Percentiles rank a stretch among this genome's conserved stretches.
Conservation (phyloP, 2,329 filamentous ascomycete genomes). For the Onygena corvina region DNA sequence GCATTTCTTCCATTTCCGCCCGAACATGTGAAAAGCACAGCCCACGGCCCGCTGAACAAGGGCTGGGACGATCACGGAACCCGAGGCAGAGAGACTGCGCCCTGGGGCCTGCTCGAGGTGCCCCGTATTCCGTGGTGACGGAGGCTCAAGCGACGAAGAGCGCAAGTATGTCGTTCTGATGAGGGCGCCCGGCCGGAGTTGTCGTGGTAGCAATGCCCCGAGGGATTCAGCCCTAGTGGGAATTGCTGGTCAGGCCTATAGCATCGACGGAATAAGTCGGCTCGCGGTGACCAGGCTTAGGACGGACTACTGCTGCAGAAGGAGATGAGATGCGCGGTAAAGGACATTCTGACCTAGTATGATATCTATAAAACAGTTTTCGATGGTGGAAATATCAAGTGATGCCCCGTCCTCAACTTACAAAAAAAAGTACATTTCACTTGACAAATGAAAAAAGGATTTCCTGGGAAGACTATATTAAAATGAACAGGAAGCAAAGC, state of each 20-base stretch:
- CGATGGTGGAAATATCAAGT: slow-evolving; percentile 7
- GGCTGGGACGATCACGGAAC: not conserved
- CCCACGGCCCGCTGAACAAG: not conserved
- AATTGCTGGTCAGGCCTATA: too few relatives aligned
- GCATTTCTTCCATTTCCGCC: not conserved
- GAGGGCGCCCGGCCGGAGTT: too few relatives aligned
- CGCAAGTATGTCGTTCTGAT: too few relatives aligned
- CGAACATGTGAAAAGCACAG: slow-evolving; percentile 1
- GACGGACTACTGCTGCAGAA: too few relatives aligned
- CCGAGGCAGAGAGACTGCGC: not conserved
- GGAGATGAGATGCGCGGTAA: too few relatives aligned
- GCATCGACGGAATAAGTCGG: too few relatives aligned
- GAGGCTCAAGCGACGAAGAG: not conserved
- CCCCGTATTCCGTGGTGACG: not conserved
- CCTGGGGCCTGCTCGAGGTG: not conserved
- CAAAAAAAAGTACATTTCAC: slow-evolving; percentile 7
- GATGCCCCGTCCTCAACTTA: slow-evolving; percentile 7
- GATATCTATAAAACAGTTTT: slow-evolving; percentile 6
- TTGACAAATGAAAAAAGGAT: slow-evolving; percentile 6
- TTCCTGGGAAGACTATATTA: slow-evolving; percentile 7
- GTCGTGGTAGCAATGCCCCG: too few relatives aligned
- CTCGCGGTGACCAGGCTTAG: too few relatives aligned
- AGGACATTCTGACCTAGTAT: slow-evolving; percentile 4
- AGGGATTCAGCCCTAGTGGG: too few relatives aligned
- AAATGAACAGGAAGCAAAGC: slow-evolving; percentile 7